Evolutionary conservation across 2,329 filamentous ascomycete genomes (phyloP).

Genomic region (Dothidotthia symphoricarpi): DNA sequence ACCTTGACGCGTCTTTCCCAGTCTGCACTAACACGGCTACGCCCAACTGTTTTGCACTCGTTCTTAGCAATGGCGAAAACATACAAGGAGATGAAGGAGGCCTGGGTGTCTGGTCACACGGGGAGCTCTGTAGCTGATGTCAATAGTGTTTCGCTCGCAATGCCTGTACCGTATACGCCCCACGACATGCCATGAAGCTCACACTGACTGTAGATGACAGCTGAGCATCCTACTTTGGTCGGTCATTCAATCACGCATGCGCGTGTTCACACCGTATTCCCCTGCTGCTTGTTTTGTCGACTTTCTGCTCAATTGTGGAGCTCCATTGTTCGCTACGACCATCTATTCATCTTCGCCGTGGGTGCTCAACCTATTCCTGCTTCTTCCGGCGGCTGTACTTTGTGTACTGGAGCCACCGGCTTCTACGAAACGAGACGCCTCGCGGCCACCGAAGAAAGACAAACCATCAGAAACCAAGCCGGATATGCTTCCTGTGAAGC

Average conservation of each 20-base stretch:
- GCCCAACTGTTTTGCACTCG: slow-evolving; percentile 11
- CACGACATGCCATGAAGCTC: slow-evolving; percentile 10
- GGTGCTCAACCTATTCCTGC: slow-evolving; percentile 70
- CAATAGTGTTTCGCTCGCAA: slow-evolving; percentile 79
- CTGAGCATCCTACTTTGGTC: slow-evolving; percentile 84
- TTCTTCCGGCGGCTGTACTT: slow-evolving; percentile 67
- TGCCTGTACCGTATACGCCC: slow-evolving; percentile 61
- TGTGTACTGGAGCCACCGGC: slow-evolving; percentile 45
- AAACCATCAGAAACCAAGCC: slow-evolving; percentile 23
- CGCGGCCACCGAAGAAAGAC: slow-evolving; percentile 24
- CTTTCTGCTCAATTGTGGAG: slow-evolving; percentile 81
- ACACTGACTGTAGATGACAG: slow-evolving; percentile 51
- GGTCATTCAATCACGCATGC: slow-evolving; percentile 76
- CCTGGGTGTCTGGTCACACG: slow-evolving; percentile 87
- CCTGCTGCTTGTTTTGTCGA: slow-evolving; percentile 69
- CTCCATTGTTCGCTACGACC: slow-evolving; percentile 80
- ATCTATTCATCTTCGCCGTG: slow-evolving; percentile 75
- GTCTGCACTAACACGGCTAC: background rate
- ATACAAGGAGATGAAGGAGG: slow-evolving; percentile 92
- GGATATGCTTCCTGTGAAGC: slow-evolving; percentile 71
- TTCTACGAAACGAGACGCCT: slow-evolving; percentile 12
- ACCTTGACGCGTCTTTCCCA: slow-evolving; percentile 2
- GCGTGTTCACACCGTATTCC: slow-evolving; percentile 77
- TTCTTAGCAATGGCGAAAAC: slow-evolving; percentile 39
- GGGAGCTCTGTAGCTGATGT: slow-evolving; percentile 84